Base-by-base conservation (phyloP, 192 early-diverging fungal genomes). In the Backusella luteola region DNA sequence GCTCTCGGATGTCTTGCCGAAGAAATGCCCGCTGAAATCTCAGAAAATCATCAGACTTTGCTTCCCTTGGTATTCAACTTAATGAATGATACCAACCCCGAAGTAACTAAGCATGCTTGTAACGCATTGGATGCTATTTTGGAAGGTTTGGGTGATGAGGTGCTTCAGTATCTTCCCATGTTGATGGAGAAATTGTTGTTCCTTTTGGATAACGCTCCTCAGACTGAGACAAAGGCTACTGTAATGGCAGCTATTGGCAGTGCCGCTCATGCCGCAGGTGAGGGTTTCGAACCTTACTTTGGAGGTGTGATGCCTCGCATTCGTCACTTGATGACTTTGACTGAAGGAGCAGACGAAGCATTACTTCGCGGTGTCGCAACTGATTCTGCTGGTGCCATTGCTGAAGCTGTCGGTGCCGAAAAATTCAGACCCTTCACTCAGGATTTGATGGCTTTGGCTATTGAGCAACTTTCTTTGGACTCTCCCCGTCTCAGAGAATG, bases 121-220 rank as follows among this genome's bases (percentile, higher is more conserved):
- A 94, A 91, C 71, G 93, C 96, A 39, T 83, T 98, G 72, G 96
- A 98, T 77, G 91, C 92, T n/a, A 94, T 98, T 67, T 81, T 97
- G 7, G 95, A 96, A 80, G 93, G 93, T 44, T 80, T 98, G 73
- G 93, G 91, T 11, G 89, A 91, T 35, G 91, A 92, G 32, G 92
- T 96, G 77, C 66, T 93, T 17, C 91, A 85, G 63, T 98, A 98
- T 66, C 86, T 97, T 34, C 92, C 93, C 23, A 86, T 87, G 68
- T 76, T 97, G 19, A 95, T 96, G 93, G 88, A 93, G 75, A 94
- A 91, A 76, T 84, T 97, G 39, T 79, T 94, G 12, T 82, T 87
- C 44, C 86, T 97, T 73, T 85, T 95, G 76, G 94, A 95, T 59
- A 82, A 88, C 41, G 90, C 85, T 17, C 63, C 89, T 19, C 78